Base-by-base conservation (phyloP, 2,329 filamentous ascomycete genomes). In the Monilinia laxa region DNA sequence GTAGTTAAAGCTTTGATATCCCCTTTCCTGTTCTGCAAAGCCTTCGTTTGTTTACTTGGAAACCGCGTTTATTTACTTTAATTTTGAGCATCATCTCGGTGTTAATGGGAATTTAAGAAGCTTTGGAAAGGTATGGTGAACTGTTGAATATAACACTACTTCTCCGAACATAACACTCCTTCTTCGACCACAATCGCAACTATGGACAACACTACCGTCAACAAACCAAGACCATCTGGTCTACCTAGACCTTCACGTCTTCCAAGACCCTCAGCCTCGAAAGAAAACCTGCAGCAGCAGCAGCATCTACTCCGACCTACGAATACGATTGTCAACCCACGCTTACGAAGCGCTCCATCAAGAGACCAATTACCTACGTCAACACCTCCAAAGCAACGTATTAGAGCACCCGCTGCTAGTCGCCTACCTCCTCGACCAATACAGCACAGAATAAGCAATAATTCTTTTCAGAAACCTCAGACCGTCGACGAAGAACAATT, bases 241-340 rank as follows among this genome's bases (percentile, higher is more conserved):
- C 79, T 86, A 62, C 84, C 84, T 67, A 80, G 84, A 55, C 79
- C 80, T 54, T 86, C 84, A 28, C 81, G 82, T 70, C 77, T 87
- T 57, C 84, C 84, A 65, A 80, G 80, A 62, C 76, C 81, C 20
- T 78, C 82, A 60, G 80, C 77, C 10, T 84, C 82, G 11, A 78
- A 78, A 71, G 83, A 83, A 47, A 80, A 79, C 68, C 74, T 83
- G 38, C 78, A 78, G 74, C 78, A 68, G 76, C 55, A 45, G 28
- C 78, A 68, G 76, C 56, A 45, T 28, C 78, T 69, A 53, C 62
- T 66, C 47, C 66, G 60, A 62, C 47, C 62, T 23, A 20, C 42
- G 16, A 63, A 35, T n/a, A 64, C 63, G 40, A 68, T 72, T 23
- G 45, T 42, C 57, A 74, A 73, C 65, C 73, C 74, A 40, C 71